Base-by-base conservation (phyloP, 768 basidiomycete species). In the Trametes elegans region DNA sequence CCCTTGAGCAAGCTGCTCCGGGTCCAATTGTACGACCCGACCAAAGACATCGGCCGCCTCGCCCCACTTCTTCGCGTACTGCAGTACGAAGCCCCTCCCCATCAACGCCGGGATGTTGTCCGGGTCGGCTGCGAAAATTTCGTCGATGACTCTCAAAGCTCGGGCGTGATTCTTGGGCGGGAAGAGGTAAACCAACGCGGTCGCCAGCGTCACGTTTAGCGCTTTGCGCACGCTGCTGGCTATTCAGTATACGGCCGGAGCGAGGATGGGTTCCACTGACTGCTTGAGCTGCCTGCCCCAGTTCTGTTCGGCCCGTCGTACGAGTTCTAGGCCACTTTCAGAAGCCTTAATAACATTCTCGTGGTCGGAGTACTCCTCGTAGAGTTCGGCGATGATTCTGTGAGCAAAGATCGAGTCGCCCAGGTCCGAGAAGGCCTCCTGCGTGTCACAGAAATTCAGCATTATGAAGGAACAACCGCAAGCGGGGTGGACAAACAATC, bases 151-250 rank as follows among this genome's bases (percentile, higher is more conserved):
- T 16, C 78, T 73, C 23, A 87, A 73, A 1, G 97, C 96, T 47
- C 87, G 83, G 10, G 74, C 62, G 66, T 98, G 96, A 62, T 98
- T 88, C 63, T 94, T 94, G 0, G 96, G 96, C 26, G 95, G 85
- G 68, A 83, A 91, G 44, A 89, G 76, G 64, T 97, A 88, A 3
- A 93, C 88, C 14, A 97, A 77, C 5, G 90, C 83, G 0, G 83
- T 86, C 2, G 84, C 87, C 11, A 96, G 77, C 5, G 77, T 75
- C 10, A 84, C 77, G 55, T 93, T 84, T 65, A 97, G 82, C 3
- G 83, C 83, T 43, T 81, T 79, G 41, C 76, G 76, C 11, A 79
- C 79, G 46, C 92, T 94, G 49, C 40, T 52, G n/a, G 49, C 28
- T 23, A 47, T 2, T 18, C 8, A 21, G 27, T 7, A 21, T 16